Base-by-base conservation (phyloP, 2,329 filamentous ascomycete species). In the Purpureocillium lavendulum region DNA sequence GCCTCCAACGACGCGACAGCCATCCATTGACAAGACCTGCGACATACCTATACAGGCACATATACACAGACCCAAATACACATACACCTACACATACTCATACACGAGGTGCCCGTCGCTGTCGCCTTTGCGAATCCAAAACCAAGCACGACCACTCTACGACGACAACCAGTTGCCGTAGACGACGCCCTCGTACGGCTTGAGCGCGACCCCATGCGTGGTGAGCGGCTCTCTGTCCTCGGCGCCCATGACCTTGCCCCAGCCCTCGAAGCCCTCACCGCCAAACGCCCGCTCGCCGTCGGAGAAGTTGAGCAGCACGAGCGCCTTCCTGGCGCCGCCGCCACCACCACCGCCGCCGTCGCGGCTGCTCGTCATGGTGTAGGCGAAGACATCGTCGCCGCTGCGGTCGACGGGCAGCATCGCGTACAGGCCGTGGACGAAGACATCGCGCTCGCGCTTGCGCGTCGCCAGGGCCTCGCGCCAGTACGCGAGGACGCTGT, bases 401-500 rank as follows among this genome's bases (percentile, higher is more conserved):
- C 46, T 49, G 2, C 42, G 28, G 9, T 30, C 36, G 9, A 42
- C 39, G 0, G 24, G 14, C 7, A 53, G 3, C 1, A 39, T 37
- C 0, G 16, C 7, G 14, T 45, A 53, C 1, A 10, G 4, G 0
- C 54, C 53, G 18, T 57, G 54, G 0, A 54, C 43, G 33, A 56
- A 52, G 0, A 54, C 38, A 18, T 54, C 49, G 4, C 40, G 47
- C 1, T 53, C 39, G 13, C 29, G 10, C 12, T 41, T 26, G 2
- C 54, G 32, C 0, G 55, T 9, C 2, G 35, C 33, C 8, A 57
- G 30, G 1, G 49, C 34, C 7, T 41, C 2, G 7, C 44, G 43
- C 46, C 50, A 57, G 10, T 46, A 52, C 0, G 33, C 36, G 1
- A 56, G 35, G 1, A 54, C 47, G 11, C 51, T 53, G 2, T 43